Evolutionary conservation across 2,329 filamentous ascomycete species (phyloP), one percentile per base, ranked within the genome.

Genomic region (Talaromyces pinophilus): DNA sequence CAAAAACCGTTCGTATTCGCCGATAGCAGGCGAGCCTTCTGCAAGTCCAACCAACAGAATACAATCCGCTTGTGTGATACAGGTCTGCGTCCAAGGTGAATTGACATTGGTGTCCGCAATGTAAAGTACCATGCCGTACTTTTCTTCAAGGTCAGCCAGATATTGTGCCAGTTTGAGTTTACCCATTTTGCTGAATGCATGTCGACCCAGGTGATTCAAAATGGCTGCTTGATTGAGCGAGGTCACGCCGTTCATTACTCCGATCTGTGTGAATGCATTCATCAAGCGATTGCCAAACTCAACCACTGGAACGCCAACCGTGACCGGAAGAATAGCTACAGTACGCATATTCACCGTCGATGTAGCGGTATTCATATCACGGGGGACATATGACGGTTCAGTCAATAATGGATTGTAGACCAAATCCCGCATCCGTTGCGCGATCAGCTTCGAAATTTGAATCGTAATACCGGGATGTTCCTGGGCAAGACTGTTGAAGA

Each of bases 401-500:
- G 87, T 85, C 19, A 64, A 13, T 17, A 92, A 81, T 1, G 92
- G 91, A 72, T 93, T 90, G 71, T 98, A 92, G 22, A 98, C 87
- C 46, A 97, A 81, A 50, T 92, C 87, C 68, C 94, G 86, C 95
- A 99, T 69, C 2, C 95, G 88, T 42, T 93, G 93, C 0, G 95
- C 95, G 72, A 99, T 97, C 71, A 99, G 95, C 78, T 98, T 99
- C 1, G 95, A 98, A 33, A 99, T 96, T 78, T 98, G 97, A 77
- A 99, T 98, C 0, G 95, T 98, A 74, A 99, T 99, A 52, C 93
- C 96, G 5, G 95, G 95, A 74, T 99, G 95, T 74, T 99, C 95
- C 75, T 97, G 90, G 0, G 95, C 95, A 63, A 99, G 86, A 74
- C 95, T 99, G 82, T 99, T 99, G 83, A 99, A 99, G 0, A 99